Conservation (phyloP, 768 basidiomycete species). For the Candolleomyces eurysporus region DNA sequence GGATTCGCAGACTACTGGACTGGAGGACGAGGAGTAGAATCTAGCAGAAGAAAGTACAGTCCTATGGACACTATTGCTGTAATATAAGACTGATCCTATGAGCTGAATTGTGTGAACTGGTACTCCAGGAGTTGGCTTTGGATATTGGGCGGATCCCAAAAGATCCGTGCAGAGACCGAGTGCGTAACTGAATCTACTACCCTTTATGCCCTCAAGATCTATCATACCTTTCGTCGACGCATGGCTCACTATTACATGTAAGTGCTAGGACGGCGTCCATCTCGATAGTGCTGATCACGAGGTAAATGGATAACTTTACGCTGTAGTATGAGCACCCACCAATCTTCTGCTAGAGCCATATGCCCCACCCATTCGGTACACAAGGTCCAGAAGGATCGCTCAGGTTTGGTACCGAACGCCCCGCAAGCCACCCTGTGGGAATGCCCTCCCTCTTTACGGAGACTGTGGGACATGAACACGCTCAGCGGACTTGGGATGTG, state of each 20-base stretch:
- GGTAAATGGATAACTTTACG: background rate
- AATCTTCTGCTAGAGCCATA: constrained; percentile 1
- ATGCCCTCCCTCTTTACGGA: constrained; percentile 13
- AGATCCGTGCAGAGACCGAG: constrained; percentile 1
- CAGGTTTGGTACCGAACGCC: constrained; percentile 10
- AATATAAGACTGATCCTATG: no score
- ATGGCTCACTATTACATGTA: background rate
- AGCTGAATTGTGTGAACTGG: no score
- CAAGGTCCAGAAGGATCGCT: background rate
- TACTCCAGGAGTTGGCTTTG: constrained; percentile 6
- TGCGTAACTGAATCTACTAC: constrained; percentile 8
- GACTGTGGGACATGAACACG: constrained; percentile 12
- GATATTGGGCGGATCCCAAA: constrained; percentile 4
- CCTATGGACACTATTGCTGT: no score
- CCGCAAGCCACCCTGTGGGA: constrained; percentile 10
- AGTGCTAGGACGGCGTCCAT: constrained; percentile 10
- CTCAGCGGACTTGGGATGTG: constrained; percentile 6
- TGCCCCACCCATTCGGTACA: constrained; percentile 7
- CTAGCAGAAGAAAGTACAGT: no score
- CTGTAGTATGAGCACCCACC: background rate
- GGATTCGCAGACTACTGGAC: no score
- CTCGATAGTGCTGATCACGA: constrained; percentile 8
- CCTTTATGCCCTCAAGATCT: background rate
- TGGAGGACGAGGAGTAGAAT: no score
- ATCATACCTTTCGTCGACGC: no score